Conservation (phyloP, 306 rosid genomes). For the Rubus idaeus region DNA sequence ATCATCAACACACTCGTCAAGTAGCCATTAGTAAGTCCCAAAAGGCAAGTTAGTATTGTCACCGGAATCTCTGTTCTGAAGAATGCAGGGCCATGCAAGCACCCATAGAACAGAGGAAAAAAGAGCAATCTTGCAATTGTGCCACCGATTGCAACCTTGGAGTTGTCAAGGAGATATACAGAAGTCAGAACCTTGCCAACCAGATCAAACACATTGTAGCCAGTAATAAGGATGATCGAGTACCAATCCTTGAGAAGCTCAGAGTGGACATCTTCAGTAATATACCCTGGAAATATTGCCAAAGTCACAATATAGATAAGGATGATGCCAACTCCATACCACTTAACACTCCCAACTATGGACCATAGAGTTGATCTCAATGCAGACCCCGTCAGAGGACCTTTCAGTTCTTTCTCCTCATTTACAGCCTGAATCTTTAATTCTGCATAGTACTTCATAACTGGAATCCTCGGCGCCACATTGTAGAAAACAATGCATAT, state of each 20-base stretch:
- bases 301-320: constrained; percentile 76
- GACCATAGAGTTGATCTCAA: constrained; percentile 66
- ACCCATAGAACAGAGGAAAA: constrained; percentile 77
- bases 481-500: constrained; percentile 67
- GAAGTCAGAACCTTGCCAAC: constrained; percentile 80
- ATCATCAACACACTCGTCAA: constrained; percentile 83
- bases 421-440: constrained; percentile 56
- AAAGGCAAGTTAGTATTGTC: constrained; percentile 57
- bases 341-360: constrained; percentile 60
- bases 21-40: constrained; percentile 91
- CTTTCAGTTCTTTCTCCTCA: constrained; percentile 49
- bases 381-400: constrained; percentile 47
- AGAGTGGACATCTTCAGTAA: constrained; percentile 93
- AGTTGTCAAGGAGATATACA: constrained; percentile 54
- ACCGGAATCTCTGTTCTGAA: constrained; percentile 82
- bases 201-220: constrained; percentile 79
- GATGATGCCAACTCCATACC: constrained; percentile 70
- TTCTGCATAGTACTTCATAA: constrained; percentile 69
- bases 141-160: constrained; percentile 61
- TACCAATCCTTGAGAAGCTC: constrained; percentile 80
- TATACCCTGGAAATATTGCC: constrained; percentile 85
- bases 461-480: constrained; percentile 65
- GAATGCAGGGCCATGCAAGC: constrained; percentile 82
- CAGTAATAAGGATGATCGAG: constrained; percentile 60
- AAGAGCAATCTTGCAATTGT: constrained; percentile 63